Conservation (phyloP, 768 basidiomycete species). For the Ramaria rubella region DNA sequence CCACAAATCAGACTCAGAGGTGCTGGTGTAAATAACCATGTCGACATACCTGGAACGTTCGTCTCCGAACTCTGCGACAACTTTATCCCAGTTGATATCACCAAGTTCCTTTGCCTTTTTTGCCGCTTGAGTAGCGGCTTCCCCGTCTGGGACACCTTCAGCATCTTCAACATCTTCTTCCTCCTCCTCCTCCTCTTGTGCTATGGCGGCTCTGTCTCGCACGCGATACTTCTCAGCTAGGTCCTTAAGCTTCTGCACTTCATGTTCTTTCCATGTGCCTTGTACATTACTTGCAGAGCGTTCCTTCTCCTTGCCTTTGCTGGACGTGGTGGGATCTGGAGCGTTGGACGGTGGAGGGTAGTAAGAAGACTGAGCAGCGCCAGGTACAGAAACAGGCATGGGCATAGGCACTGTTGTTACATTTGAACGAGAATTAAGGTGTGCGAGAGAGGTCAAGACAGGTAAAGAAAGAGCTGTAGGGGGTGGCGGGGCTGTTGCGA, state of each 20-base stretch:
- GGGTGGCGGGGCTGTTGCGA: conserved; percentile 57
- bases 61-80: conserved; percentile 67
- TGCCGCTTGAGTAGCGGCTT: neutral
- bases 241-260: conserved; percentile 59
- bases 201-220: neutral
- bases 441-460: conserved; percentile 22
- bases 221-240: conserved; percentile 49
- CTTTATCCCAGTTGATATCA: conserved; percentile 76
- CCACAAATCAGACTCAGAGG: neutral
- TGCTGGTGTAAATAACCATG: neutral
- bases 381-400: conserved; percentile 18
- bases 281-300: conserved; percentile 37
- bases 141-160: neutral
- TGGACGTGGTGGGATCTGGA: conserved; percentile 11
- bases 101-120: conserved; percentile 32
- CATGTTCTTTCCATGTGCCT: conserved; percentile 75
- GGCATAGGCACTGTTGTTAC: conserved; percentile 26
- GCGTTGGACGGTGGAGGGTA: conserved; percentile 10
- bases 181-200: conserved; percentile 37
- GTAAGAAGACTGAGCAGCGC: conserved; percentile 16
- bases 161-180: conserved; percentile 3
- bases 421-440: conserved; percentile 22
- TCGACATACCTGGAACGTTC: conserved; percentile 55
- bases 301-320: conserved; percentile 21
- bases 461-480: conserved; percentile 45